These are phyloP conservation scores for Fusarium subglutinans DNA, from an alignment of 2,329 filamentous ascomycete species.

Conservation along the genomic window DNA sequence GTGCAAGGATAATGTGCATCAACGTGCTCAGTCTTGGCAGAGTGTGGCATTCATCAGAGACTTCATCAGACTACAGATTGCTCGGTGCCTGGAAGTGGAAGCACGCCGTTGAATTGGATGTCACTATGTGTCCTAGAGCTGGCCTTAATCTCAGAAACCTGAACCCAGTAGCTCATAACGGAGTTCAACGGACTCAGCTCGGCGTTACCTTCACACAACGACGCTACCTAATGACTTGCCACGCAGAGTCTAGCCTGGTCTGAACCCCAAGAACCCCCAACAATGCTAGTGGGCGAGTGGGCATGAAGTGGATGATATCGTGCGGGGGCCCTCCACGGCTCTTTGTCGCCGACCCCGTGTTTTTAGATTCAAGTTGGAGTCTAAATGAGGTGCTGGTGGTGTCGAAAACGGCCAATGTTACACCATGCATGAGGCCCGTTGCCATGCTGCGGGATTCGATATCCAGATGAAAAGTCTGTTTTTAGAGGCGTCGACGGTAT, in stretches of 20 bases:
- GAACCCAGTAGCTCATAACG: background rate
- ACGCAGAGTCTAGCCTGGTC: constrained; percentile 15
- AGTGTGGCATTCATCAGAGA: background rate
- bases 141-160: constrained; percentile 15
- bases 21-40: constrained; percentile 18
- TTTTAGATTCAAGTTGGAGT: constrained; percentile 18
- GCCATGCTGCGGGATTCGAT: background rate
- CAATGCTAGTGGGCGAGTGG: constrained; percentile 11
- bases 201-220: constrained; percentile 28
- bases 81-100: constrained; percentile 11
- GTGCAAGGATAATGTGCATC: constrained; percentile 7
- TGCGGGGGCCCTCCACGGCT: constrained; percentile 26
- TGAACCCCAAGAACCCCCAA: constrained; percentile 33
- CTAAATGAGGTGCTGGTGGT: background rate
- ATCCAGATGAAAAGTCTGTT: constrained; percentile 5
- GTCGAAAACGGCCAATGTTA: constrained; percentile 24
- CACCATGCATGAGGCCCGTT: constrained; percentile 5
- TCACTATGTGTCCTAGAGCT: constrained; percentile 8
- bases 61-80: background rate
- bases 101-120: constrained; percentile 12
- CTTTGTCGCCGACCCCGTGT: constrained; percentile 34
- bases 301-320: background rate
- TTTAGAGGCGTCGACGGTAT: constrained; percentile 7
- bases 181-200: constrained; percentile 25
- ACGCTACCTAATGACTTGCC: constrained; percentile 19